Percentiles rank a stretch among this genome's conserved stretches.
Conservation (phyloP, 1,284 basidiomycete species). For the Wolfiporia cocos region DNA sequence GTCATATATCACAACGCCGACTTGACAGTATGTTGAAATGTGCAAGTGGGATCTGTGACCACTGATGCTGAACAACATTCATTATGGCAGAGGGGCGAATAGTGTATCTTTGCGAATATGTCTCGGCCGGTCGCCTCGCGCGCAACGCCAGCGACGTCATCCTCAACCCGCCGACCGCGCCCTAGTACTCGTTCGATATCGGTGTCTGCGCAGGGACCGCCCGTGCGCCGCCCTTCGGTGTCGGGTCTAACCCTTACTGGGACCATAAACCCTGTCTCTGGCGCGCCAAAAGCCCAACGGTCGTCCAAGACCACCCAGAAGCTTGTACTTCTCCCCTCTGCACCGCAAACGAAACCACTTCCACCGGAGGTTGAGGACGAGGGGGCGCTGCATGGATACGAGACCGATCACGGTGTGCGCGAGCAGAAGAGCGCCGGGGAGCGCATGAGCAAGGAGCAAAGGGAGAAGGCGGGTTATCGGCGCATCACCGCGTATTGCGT, state of each 20-base stretch:
- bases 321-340: conserved; percentile 87
- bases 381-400: conserved; percentile 53
- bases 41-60: too few relatives aligned
- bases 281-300: conserved; percentile 44
- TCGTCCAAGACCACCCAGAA: conserved; percentile 91
- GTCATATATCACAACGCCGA: too few relatives aligned
- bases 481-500: conserved; percentile 86
- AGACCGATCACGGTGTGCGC: conserved; percentile 57
- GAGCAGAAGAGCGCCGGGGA: conserved; percentile 78
- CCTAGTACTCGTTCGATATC: conserved; percentile 16
- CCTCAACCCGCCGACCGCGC: conserved; percentile 14
- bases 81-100: too few relatives aligned
- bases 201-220: conserved; percentile 7
- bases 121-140: conserved; percentile 14
- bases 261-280: conserved; percentile 20
- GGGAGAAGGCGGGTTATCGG: conserved; percentile 69
- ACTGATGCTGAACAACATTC: too few relatives aligned
- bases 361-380: conserved; percentile 46
- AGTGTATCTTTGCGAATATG: too few relatives aligned
- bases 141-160: conserved; percentile 7
- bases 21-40: too few relatives aligned
- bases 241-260: conserved; percentile 21
- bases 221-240: conserved; percentile 20
- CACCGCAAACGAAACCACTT: conserved; percentile 83
- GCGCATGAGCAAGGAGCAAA: conserved; percentile 73